phyloP scores from a whole-genome alignment of 176 grass and related monocot species.

The Eragrostis nindensis region DNA sequence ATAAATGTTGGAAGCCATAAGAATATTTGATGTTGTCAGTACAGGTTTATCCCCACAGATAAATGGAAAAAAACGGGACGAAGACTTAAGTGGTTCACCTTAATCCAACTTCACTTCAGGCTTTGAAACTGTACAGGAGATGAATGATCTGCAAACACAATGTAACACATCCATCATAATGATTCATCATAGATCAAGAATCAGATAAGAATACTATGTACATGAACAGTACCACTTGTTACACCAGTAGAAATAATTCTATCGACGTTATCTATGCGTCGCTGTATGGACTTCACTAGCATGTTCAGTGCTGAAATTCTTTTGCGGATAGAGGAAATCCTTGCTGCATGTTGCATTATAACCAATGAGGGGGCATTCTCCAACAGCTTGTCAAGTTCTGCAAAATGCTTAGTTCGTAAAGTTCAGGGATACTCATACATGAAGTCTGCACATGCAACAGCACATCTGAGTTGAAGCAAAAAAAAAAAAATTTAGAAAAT shows the following conservation, averaged over 20 bases:
- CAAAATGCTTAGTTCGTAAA: neutral
- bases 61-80: neutral
- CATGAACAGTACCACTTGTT: constrained; percentile 50
- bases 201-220: constrained; percentile 4
- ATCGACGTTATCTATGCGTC: constrained; percentile 83
- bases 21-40: neutral
- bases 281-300: constrained; percentile 84
- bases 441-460: neutral
- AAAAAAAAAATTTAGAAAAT: neutral
- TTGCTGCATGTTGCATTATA: constrained; percentile 78
- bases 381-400: constrained; percentile 89
- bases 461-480: neutral
- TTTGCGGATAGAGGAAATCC: constrained; percentile 74
- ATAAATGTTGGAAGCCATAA: neutral
- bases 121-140: constrained; percentile 50
- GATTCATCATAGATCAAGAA: constrained; percentile 14
- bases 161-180: constrained; percentile 3
- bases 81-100: constrained; percentile 27
- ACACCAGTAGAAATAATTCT: constrained; percentile 68
- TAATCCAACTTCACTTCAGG: constrained; percentile 46
- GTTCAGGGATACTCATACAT: neutral
- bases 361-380: constrained; percentile 72
- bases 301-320: constrained; percentile 85
- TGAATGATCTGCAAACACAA: constrained; percentile 43
- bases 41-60: neutral